Evolutionary conservation across 208 protist species (phyloP), one percentile per base, ranked within the genome.

Genomic region (Leishmania martiniquensis): DNA sequence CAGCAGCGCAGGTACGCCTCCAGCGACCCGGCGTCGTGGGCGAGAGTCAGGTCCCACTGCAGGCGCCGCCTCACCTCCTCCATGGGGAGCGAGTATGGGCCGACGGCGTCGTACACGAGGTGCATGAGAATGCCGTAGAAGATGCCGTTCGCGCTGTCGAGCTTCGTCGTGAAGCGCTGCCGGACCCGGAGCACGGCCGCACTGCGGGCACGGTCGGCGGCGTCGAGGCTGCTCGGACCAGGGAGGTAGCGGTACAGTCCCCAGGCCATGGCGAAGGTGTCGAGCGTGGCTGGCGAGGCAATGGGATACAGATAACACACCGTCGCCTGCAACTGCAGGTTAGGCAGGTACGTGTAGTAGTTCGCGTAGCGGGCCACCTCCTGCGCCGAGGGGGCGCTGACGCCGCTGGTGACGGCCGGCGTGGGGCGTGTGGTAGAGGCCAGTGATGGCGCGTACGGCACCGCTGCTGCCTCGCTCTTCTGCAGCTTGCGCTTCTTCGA

Each of bases 271-370:
- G 86, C 91, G 15, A 95, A 67, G 22, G 85, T 76, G 76, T 97
- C 93, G 32, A 95, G 78, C 59, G 86, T 70, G 37, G 69, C 81
- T 2, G 85, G 67, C 1, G 90, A 72, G n/a, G 82, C 75, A 39
- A 85, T 51, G 32, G 68, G 47, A 77, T 87, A 90, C 13, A 94
- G 73, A 76, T 92, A 84, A 59, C 83, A 92, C 39, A 97, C 73
- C 25, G 91, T 97, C 47, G 93, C 91, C 78, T 95, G 92, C 42
- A 97, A 87, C 83, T 94, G 89, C 37, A 97, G 68, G 68, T 93
- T 93, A 15, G 86, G 87, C n/a, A 87, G 70, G 52, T 80, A 32
- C 68, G 78, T 84, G 86, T 90, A 95, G 77, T 92, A 95, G 78
- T 93, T 94, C 57, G 81, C 83, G 70, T 91, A 87, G 22, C 78